Conservation (phyloP, 83 land plant genomes). For the Picea abies region DNA sequence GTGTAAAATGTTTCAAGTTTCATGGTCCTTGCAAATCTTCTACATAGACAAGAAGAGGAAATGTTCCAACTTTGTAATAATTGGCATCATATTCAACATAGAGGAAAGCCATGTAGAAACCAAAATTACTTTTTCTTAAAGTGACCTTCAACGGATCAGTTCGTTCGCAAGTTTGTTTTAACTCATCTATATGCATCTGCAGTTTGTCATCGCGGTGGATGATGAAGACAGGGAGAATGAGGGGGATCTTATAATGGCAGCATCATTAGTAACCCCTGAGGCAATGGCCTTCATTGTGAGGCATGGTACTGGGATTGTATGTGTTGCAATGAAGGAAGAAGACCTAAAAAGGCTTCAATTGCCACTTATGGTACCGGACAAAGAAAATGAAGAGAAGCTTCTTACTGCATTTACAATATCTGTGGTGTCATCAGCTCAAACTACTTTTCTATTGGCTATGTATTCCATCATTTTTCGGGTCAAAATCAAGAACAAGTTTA, state of each 20-base stretch:
- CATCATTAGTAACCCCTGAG: too few species aligned
- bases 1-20: too few species aligned
- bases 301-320: too few species aligned
- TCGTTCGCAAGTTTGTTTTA: not conserved
- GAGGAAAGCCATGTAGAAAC: not conserved
- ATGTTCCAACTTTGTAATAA: not conserved
- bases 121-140: not conserved
- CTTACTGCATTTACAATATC: slow-evolving; percentile 91
- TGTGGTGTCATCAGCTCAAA: too few species aligned
- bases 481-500: too few species aligned
- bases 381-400: slow-evolving; percentile 88
- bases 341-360: too few species aligned
- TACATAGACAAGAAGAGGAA: not conserved
- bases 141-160: not conserved
- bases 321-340: too few species aligned
- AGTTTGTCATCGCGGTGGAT: slow-evolving; percentile 96
- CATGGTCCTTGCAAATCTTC: not conserved
- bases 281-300: too few species aligned
- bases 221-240: too few species aligned
- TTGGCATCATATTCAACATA: not conserved
- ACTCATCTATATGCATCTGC: slow-evolving; percentile 18
- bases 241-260: too few species aligned
- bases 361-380: slow-evolving; percentile 79
- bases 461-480: too few species aligned
- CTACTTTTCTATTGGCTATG: too few species aligned